Conservation (phyloP, 2,329 filamentous ascomycete genomes). For the Colletotrichum australisinense region DNA sequence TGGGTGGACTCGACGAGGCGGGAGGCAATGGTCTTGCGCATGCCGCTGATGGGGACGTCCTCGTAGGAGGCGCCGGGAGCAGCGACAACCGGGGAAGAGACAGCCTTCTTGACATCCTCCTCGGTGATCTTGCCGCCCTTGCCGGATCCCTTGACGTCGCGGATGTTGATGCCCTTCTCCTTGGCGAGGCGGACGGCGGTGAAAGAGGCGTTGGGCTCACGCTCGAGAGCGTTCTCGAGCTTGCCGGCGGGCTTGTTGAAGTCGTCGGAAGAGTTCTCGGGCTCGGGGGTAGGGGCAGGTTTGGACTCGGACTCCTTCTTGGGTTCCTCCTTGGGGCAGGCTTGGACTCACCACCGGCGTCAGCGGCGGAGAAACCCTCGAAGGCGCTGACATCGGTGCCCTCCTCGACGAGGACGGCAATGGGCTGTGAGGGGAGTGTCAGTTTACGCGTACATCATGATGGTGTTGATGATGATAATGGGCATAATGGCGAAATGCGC, state of each 20-base stretch:
- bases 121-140: slow-evolving; percentile 89
- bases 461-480: slow-evolving; percentile 21
- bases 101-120: slow-evolving; percentile 91
- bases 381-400: slow-evolving; percentile 89
- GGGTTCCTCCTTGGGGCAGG: slow-evolving; percentile 74
- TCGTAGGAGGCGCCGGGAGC: slow-evolving; percentile 77
- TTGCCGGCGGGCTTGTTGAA: slow-evolving; percentile 78
- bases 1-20: slow-evolving; percentile 86
- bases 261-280: slow-evolving; percentile 54
- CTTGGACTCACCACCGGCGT: slow-evolving; percentile 86
- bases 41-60: slow-evolving; percentile 86
- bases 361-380: slow-evolving; percentile 86
- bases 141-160: slow-evolving; percentile 86
- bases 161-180: slow-evolving; percentile 84
- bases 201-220: slow-evolving; percentile 78
- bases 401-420: slow-evolving; percentile 94
- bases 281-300: slow-evolving; percentile 63
- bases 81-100: slow-evolving; percentile 64
- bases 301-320: slow-evolving; percentile 73
- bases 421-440: slow-evolving; percentile 72
- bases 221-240: slow-evolving; percentile 86
- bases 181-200: slow-evolving; percentile 85
- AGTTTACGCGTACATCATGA: not conserved
- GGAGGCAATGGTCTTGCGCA: slow-evolving; percentile 98
- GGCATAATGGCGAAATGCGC: not conserved